Percentiles rank a stretch among this genome's conserved stretches.
These are phyloP conservation scores for Rhodotorula sp. DNA, from an alignment of 1,284 basidiomycete species.

Conservation along the genomic window DNA sequence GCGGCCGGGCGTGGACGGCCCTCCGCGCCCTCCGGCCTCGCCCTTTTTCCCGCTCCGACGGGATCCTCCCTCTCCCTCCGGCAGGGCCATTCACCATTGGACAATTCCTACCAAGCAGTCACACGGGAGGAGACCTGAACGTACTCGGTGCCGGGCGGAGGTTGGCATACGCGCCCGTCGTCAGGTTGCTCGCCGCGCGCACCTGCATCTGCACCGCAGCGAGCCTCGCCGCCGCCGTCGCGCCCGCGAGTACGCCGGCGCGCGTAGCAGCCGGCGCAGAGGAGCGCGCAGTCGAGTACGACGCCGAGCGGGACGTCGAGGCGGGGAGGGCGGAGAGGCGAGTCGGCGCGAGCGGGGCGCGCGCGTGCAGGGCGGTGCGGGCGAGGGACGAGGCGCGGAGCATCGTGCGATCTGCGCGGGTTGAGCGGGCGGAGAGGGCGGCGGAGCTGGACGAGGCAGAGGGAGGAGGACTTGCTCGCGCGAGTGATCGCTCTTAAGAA, in stretches of 20 bases:
- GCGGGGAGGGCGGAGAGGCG: background rate
- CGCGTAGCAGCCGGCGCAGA: background rate
- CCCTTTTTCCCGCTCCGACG: no score
- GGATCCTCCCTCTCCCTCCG: no score
- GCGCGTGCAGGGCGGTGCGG: background rate
- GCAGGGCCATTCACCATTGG: background rate
- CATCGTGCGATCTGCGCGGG: background rate
- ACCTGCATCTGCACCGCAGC: background rate
- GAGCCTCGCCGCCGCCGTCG: background rate
- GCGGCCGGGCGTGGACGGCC: background rate
- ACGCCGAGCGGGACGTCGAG: background rate
- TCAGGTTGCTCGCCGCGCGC: background rate
- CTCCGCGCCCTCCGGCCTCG: conserved; percentile 38
- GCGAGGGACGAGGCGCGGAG: conserved; percentile 8
- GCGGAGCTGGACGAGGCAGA: background rate
- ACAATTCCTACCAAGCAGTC: background rate
- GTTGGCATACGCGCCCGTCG: background rate
- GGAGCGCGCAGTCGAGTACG: background rate
- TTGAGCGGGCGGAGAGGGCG: no score
- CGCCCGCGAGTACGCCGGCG: background rate
- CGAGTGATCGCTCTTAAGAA: no score
- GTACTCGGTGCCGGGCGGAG: conserved; percentile 5
- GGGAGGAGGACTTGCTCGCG: background rate
- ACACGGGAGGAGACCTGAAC: background rate
- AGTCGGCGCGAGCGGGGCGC: background rate